Base-by-base conservation (phyloP, 768 basidiomycete genomes). In the Leccinum boreale region DNA sequence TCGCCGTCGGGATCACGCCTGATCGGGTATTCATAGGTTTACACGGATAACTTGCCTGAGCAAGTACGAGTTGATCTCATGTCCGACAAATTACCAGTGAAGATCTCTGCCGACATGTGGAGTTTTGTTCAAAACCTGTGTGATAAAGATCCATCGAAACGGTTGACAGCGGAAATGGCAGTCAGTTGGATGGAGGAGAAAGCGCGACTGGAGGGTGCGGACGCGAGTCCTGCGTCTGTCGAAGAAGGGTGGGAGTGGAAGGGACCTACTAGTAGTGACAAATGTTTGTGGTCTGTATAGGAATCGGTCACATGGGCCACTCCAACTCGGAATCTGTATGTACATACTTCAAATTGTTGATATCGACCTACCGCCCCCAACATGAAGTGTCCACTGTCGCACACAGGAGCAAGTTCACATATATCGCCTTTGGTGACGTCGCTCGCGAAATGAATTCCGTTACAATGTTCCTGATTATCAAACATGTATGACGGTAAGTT, bases 71-170 rank as follows among this genome's bases (percentile, higher is more conserved):
- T 21, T 14, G 21, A 50, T 4, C 56, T 66, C 4, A 29, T 39
- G 12, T 3, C 10, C n/a, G 49, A 58, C 42, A 1, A 39, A 33
- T 58, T 60, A n/a, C 64, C 64, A 0, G 55, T 53, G 5, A 58
- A 57, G 14, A 58, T 63, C 12, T 45, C 69, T 23, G 60, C 28
- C 11, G 62, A 67, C 35, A 65, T 74, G 62, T 67, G 73, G 72
- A 58, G 60, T 42, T 65, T 77, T 45, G 55, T 71, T 5, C 55
- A 71, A 46, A 66, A 57, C n/a, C 62, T 75, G 48, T 74, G 73
- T 70, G 19, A 23, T 44, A 19, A 3, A 2, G 15, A 39, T 7
- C 59, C 67, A n/a, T 28, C 1, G 19, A 3, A 60, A 23, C 73
- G 74, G 12, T 60, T 69, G 31, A 65, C 65, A 7, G 67, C 72